These are phyloP conservation scores for Quercus gilva DNA, from an alignment of 306 rosid species.

Conservation along the genomic window DNA sequence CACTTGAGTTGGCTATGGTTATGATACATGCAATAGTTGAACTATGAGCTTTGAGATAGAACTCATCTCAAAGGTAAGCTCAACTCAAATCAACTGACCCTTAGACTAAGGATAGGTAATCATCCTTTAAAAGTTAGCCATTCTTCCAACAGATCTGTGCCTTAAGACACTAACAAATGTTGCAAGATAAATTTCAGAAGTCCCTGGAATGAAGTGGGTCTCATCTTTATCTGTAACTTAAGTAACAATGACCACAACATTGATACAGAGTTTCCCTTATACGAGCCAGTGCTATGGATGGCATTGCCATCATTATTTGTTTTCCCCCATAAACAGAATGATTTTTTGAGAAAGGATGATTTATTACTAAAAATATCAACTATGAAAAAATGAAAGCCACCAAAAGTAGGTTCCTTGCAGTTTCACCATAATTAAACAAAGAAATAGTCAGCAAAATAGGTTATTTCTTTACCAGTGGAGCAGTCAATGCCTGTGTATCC, in stretches of 20 bases:
- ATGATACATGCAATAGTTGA: too few relatives aligned
- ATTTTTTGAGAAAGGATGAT: not conserved
- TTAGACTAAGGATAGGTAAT: too few relatives aligned
- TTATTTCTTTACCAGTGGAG: conserved; percentile 64
- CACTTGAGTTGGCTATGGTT: not conserved
- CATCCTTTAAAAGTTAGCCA: not conserved
- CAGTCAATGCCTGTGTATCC: conserved; percentile 92
- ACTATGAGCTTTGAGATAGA: not conserved
- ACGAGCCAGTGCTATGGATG: not conserved
- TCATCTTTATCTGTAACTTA: conserved; percentile 1
- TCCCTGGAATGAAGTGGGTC: not conserved
- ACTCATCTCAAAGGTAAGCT: not conserved
- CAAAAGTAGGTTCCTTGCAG: not conserved
- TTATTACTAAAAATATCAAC: too few relatives aligned
- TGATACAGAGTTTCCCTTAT: not conserved
- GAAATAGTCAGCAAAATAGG: not conserved
- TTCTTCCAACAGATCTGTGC: not conserved
- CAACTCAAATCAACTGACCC: too few relatives aligned
- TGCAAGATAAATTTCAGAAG: not conserved
- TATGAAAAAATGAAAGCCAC: not conserved
- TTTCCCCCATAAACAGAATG: not conserved
- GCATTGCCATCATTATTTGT: not conserved
- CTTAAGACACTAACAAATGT: not conserved
- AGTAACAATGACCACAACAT: not conserved
- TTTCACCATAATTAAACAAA: not conserved